Evolutionary conservation across 108 stramenopile species (phyloP), one percentile per base, ranked within the genome.

Genomic region (Parmales sp.): DNA sequence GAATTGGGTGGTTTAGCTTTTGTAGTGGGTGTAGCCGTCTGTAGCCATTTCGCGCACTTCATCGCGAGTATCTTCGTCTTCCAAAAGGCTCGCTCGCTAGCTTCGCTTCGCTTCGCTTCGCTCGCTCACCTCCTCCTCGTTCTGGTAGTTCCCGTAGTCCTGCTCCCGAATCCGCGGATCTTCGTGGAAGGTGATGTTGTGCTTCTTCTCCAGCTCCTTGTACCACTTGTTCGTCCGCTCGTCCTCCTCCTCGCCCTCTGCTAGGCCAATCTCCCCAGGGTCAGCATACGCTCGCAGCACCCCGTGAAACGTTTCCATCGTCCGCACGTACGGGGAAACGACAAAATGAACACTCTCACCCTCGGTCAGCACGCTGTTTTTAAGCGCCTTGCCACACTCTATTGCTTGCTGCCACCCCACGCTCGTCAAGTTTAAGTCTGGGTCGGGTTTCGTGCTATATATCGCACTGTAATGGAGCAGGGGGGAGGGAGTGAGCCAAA

Each of bases 241-340:
- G 20, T 78, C 75, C 39, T 76, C 85, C 67, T 80, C 74, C 8
- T 65, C 9, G 9, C 85, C 73, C 16, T 74, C 66, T 39, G 43
- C 69, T 68, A 87, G n/a, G n/a, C n/a, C n/a, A 89, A 36, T 91
- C 86, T 1, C 16, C 26, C 37, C 74, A 68, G 0, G 90, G 90
- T 51, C 87, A n/a, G n/a, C 90, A 41, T 76, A 86, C 0, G 88
- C 86, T 43, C 82, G 78, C 36, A 81, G 85, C 51, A 91, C 78
- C 0, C 90, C 90, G 78, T 91, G 90, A 71, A 91, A 91, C 11
- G 90, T 91, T 69, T 91, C 90, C 1, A 91, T 85, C 13, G 90
- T 89, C 38, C 90, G 66, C n/a, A 84, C 88, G 70, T 91, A 91
- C 0, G 90, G 90, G 23, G 76, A 78, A 1, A 91, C 86, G 18